Conservation (phyloP, 75 land plant genomes). For the Gnetum montanum region DNA sequence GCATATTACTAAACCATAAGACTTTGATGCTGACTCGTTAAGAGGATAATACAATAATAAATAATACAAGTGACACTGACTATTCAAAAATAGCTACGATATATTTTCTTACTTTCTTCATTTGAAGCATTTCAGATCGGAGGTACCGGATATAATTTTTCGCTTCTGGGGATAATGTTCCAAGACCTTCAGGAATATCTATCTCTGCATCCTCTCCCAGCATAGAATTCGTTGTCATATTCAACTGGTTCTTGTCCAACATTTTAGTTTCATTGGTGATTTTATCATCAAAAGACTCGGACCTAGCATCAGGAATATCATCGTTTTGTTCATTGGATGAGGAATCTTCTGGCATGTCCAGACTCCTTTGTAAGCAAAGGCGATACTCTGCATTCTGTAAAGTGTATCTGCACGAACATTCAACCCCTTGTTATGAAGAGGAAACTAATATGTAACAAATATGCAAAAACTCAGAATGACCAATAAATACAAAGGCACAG, state of each 20-base stretch:
- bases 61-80: background rate
- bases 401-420: slow-evolving; percentile 67
- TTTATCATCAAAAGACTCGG: slow-evolving; percentile 3
- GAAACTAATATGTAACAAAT: background rate
- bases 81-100: background rate
- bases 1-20: background rate
- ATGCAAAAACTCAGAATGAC: background rate
- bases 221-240: background rate
- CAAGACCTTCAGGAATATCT: slow-evolving; percentile 30
- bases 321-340: slow-evolving; percentile 8
- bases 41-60: background rate
- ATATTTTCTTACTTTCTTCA: background rate
- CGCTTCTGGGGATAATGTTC: slow-evolving; percentile 47
- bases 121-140: slow-evolving; percentile 48
- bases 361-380: slow-evolving; percentile 69
- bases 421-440: no score
- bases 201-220: slow-evolving; percentile 13
- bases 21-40: background rate
- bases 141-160: slow-evolving; percentile 42
- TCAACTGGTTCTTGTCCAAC: slow-evolving; percentile 6
- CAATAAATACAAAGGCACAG: no score
- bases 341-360: slow-evolving; percentile 43
- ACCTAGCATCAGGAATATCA: background rate
- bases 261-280: background rate
- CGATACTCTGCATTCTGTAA: slow-evolving; percentile 81